Conservation (phyloP, 2,329 filamentous ascomycete genomes). For the Diaporthe ampelina region DNA sequence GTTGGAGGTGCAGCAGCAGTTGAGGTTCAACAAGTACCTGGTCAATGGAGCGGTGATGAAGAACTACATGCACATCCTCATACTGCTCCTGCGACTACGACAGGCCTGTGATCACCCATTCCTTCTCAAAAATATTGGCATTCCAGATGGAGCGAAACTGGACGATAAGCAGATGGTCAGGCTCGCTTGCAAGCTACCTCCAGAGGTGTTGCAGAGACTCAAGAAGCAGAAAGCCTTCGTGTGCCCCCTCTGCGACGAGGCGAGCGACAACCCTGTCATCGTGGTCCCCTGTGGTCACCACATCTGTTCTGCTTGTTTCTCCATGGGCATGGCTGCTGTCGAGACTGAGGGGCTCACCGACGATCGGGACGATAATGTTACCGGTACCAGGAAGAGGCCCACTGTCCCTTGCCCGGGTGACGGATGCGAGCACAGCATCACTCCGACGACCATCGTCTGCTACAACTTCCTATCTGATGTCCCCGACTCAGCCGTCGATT, state of each 20-base stretch:
- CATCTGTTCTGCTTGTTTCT: slow-evolving; percentile 48
- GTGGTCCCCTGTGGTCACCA: slow-evolving; percentile 50
- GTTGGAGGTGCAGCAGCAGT: slow-evolving; percentile 44
- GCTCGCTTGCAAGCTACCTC: slow-evolving; percentile 45
- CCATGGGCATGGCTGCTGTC: slow-evolving; percentile 40
- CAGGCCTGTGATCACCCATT: slow-evolving; percentile 85
- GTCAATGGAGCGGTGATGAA: slow-evolving; percentile 46
- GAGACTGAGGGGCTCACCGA: background rate
- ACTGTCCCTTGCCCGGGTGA: slow-evolving; percentile 1
- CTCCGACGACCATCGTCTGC: slow-evolving; percentile 23
- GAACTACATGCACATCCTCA: slow-evolving; percentile 82
- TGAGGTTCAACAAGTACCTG: slow-evolving; percentile 48
- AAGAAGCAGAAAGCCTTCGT: background rate
- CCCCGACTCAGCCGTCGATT: background rate
- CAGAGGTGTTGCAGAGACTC: slow-evolving; percentile 41
- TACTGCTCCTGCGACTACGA: slow-evolving; percentile 80
- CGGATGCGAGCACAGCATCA: slow-evolving; percentile 1
- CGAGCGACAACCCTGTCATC: slow-evolving; percentile 44
- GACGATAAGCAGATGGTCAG: slow-evolving; percentile 47
- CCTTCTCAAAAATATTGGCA: slow-evolving; percentile 58
- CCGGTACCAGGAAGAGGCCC: background rate
- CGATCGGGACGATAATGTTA: background rate
- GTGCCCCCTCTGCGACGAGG: slow-evolving; percentile 15
- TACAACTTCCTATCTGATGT: slow-evolving; percentile 26
- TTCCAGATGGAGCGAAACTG: slow-evolving; percentile 48